Base-by-base conservation (phyloP, 306 rosid genomes). In the Biancaea sappan region DNA sequence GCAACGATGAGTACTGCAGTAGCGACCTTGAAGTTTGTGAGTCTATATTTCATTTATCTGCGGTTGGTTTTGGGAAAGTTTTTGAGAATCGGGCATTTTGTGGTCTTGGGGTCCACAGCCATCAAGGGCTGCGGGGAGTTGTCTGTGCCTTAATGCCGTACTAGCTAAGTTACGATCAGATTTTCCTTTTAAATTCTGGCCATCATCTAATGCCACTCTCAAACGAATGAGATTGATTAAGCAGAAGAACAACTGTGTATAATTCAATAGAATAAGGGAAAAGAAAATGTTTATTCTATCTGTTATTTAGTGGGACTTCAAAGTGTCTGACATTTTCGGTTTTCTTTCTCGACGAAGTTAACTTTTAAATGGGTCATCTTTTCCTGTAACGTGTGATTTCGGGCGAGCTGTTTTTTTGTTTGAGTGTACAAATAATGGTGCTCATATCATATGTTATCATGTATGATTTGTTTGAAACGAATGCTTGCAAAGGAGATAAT, bases 21-120 rank as follows among this genome's bases (percentile, higher is more conserved):
- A 84, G 91, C 88, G 98, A 91, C 87, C 84, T 94, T 53, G 98
- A 94, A 94, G 98, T 94, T 87, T 94, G 98, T 91, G 67, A 84
- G 98, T 83, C 50, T 65, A 19, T 40, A 4, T 32, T 21, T 31
- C 14, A 16, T 16, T 3, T 14, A 4, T 46, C 2, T 25, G 8
- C 1, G 2, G 21, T 77, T 8, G 0, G 44, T 37, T 66, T 40
- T 5, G 13, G 32, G 19, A 52, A 41, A 56, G n/a, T n/a, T 5
- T 56, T 26, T 13, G 19, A 26, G 37, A 28, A 26, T 15, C 14
- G 63, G 8, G 21, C 19, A 12, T n/a, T 72, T 3, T 52, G n/a
- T 57, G 43, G 41, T 62, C 12, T 69, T 35, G n/a, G 32, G 40
- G 19, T n/a, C 16, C 0, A 13, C 28, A 8, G n/a, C n/a, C n/a